Evolutionary conservation across 2,329 filamentous ascomycete species (phyloP), one percentile per base, ranked within the genome.

Genomic region (Apiospora rasikravindrae): DNA sequence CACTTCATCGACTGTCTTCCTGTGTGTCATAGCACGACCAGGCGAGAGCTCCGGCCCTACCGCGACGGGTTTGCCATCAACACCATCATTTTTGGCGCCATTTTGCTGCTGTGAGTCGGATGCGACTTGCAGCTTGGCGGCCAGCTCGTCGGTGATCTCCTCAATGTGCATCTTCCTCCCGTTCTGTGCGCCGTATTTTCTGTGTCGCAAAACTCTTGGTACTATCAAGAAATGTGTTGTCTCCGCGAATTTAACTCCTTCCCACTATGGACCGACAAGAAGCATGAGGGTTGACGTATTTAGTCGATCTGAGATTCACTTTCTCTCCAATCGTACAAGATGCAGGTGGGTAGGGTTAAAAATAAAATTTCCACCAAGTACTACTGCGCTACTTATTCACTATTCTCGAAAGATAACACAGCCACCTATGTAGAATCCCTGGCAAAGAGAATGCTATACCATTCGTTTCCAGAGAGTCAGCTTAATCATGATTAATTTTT

Each of bases 1-100:
- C 45, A 90, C 85, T 77, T 90, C 88, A 49, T 89, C 88, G 2
- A 87, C 82, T 5, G 88, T 86, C 81, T 86, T 88, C 76, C 84
- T 81, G 33, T 77, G 78, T 72, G 78, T 79, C 75, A 81, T 75
- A 29, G 83, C 82, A 71, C 84, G 81, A 4, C 79, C 83, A 0
- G 87, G 86, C 3, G 88, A 86, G 33, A 89, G 84, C 70, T 83
- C 81, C 0, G 87, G 86, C 37, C 78, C 76, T 37, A 77, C 73
- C 13, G 73, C 76, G 14, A 73, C 70, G 49, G 73, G 69, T 16
- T 33, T 33, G 29, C 26, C 29, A 61, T 37, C 33, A 37, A 67
- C 66, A n/a, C 40, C 69, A 26, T 45, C 73, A 19, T 57, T 72
- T 73, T 37, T 64, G 33, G 33, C 22, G 33, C 57, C 51, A 70